These are phyloP conservation scores for Cyclocybe aegerita DNA, from an alignment of 768 basidiomycete genomes.

Conservation along the genomic window DNA sequence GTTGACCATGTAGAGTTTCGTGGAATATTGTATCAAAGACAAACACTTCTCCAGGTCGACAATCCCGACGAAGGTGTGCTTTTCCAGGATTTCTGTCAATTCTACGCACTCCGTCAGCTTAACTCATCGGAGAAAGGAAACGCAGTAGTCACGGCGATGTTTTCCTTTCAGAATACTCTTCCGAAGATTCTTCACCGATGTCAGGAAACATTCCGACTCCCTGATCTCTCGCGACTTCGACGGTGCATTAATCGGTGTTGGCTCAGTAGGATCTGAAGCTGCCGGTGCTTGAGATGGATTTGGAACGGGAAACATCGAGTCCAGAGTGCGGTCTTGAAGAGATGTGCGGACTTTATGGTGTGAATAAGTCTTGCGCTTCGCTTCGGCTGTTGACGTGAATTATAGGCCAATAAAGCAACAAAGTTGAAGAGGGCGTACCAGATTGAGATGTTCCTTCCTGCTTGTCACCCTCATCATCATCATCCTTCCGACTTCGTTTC, in stretches of 20 bases:
- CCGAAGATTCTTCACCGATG: slow-evolving; percentile 71
- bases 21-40: slow-evolving; percentile 84
- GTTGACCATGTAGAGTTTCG: slow-evolving; percentile 87
- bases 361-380: slow-evolving; percentile 57
- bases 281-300: slow-evolving; percentile 44
- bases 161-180: slow-evolving; percentile 54
- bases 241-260: slow-evolving; percentile 11
- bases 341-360: slow-evolving; percentile 95
- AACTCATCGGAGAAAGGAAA: neutral
- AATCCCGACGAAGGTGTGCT: slow-evolving; percentile 91
- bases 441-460: slow-evolving; percentile 11
- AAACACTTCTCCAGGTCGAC: slow-evolving; percentile 74
- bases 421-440: slow-evolving; percentile 3
- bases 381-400: slow-evolving; percentile 12
- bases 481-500: slow-evolving; percentile 20
- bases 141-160: slow-evolving; percentile 60
- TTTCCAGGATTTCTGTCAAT: slow-evolving; percentile 77
- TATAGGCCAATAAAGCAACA: slow-evolving; percentile 4
- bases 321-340: slow-evolving; percentile 82
- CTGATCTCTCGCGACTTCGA: slow-evolving; percentile 53
- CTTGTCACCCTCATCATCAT: slow-evolving; percentile 23
- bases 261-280: slow-evolving; percentile 2
- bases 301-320: slow-evolving; percentile 86
- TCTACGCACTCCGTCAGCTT: slow-evolving; percentile 43
- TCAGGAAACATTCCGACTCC: slow-evolving; percentile 75